Evolutionary conservation across 352 stramenopile species (phyloP), one percentile per base, ranked within the genome.

Genomic region (Aphanomyces astaci): DNA sequence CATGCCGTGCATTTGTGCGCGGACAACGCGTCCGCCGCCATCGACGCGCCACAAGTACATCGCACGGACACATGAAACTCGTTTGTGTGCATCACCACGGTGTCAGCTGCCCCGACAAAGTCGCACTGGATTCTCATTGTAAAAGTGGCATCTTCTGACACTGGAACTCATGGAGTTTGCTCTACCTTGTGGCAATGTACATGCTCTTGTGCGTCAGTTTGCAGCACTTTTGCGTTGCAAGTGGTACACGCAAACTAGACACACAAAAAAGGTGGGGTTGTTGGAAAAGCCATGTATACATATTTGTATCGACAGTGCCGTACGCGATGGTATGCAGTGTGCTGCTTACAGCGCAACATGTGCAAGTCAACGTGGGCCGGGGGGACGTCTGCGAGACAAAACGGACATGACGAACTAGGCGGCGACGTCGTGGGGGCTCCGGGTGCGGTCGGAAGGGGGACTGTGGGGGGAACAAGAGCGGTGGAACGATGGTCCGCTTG

Each of bases 241-340:
- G 62, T 66, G 9, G 24, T 17, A 28, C 81, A 89, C 39, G 76
- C 40, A 36, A 79, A 75, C 81, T 89, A 53, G 27, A 28, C 7
- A 62, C 43, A 33, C 27, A 32, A 2, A 32, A 1, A 36, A 33
- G 51, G 9, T 40, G 0, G n/a, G n/a, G n/a, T n/a, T n/a, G n/a
- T n/a, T n/a, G n/a, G n/a, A n/a, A n/a, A n/a, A n/a, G n/a, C n/a
- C n/a, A n/a, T n/a, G n/a, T n/a, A n/a, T n/a, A n/a, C n/a, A n/a
- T n/a, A n/a, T n/a, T n/a, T n/a, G n/a, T n/a, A n/a, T n/a, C n/a
- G n/a, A n/a, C n/a, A n/a, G n/a, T 9, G 24, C 13, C 27, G 1
- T 53, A 86, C 80, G 73, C 82, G 82, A 72, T 88, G 80, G 28
- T 85, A 86, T 2, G 65, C 32, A 32, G 73, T 72, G 64, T 84